Evolutionary conservation across 306 rosid species (phyloP), one percentile per base, ranked within the genome.

Genomic region (Malus asiatica): DNA sequence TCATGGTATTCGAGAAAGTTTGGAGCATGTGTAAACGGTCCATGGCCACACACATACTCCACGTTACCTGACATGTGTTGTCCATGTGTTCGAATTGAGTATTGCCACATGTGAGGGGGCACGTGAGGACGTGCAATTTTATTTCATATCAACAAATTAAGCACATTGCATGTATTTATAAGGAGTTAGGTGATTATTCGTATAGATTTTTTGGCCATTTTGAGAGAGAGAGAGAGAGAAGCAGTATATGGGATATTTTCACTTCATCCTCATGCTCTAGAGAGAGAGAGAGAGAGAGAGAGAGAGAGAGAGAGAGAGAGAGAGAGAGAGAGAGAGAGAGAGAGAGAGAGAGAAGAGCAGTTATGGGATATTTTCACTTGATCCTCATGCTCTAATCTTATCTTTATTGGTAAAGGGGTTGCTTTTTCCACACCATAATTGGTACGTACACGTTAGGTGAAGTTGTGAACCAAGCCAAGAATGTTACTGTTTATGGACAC

Each of bases 361-460:
- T 23, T 58, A 2, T 58, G 62, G 12, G 11, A 4, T 29, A 44
- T 44, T 44, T 62, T 19, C 71, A 32, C 51, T 16, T 62, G 65
- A 48, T 62, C 62, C 48, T 70, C 53, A 72, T 45, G 75, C n/a
- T 55, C 8, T 23, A 14, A 53, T 66, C 79, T 22, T 68, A 76
- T 76, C 73, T 76, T 48, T 69, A 48, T 70, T 25, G 67, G 77
- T 72, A 65, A 78, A 64, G 38, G 57, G 67, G 60, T 52, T 73
- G 27, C 66, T 60, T 78, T 71, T 48, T 38, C 62, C 12, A 11
- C 8, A 33, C 45, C 60, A 52, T 66, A 8, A 38, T 73, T 38
- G 68, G 59, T 78, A 67, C 48, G 53, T 40, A 18, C 27, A 23
- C 68, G 77, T 65, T 78, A 55, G 82, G 77, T 78, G 77, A 72